A percentile compares a stretch with the other conserved stretches of the same genome.
Evolutionary conservation across 441 rosid genomes (phyloP).

Genomic region (Populus trichocarpa): DNA sequence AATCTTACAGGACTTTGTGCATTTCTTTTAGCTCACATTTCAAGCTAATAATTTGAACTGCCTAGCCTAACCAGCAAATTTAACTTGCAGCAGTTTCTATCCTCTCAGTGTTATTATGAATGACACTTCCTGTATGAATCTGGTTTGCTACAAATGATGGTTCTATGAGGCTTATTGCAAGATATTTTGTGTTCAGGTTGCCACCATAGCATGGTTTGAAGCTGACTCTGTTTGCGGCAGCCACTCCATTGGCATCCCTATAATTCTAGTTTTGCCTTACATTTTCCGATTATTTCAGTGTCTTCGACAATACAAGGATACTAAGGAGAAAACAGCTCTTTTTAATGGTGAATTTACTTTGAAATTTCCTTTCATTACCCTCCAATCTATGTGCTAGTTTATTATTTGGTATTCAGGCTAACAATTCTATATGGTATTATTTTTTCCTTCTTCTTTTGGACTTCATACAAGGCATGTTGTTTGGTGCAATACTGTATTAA

Average conservation of each 20-base stretch:
- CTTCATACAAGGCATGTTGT: not conserved
- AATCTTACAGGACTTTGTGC: not conserved
- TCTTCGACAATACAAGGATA: conserved; percentile 90
- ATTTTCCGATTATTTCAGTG: conserved; percentile 89
- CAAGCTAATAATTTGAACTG: not conserved
- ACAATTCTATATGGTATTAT: not conserved
- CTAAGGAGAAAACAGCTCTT: conserved; percentile 65
- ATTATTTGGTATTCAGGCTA: not conserved
- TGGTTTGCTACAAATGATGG: not conserved
- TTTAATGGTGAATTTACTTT: conserved; percentile 57
- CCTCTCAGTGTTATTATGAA: not conserved
- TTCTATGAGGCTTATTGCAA: not conserved
- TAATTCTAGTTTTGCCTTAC: conserved; percentile 89
- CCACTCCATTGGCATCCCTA: conserved; percentile 87
- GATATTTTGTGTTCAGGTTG: conserved; percentile 55
- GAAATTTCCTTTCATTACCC: not conserved
- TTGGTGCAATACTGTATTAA: conserved; percentile 8
- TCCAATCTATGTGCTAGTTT: not conserved
- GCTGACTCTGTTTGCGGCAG: conserved; percentile 98
- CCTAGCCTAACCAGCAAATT: not conserved
- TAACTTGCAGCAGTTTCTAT: not conserved
- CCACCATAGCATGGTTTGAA: conserved; percentile 99
- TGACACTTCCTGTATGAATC: not conserved
- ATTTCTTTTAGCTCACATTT: not conserved
- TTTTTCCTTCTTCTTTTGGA: not conserved